phyloP scores from a whole-genome alignment of 2,329 filamentous ascomycete genomes.

The Huntiella decipiens region DNA sequence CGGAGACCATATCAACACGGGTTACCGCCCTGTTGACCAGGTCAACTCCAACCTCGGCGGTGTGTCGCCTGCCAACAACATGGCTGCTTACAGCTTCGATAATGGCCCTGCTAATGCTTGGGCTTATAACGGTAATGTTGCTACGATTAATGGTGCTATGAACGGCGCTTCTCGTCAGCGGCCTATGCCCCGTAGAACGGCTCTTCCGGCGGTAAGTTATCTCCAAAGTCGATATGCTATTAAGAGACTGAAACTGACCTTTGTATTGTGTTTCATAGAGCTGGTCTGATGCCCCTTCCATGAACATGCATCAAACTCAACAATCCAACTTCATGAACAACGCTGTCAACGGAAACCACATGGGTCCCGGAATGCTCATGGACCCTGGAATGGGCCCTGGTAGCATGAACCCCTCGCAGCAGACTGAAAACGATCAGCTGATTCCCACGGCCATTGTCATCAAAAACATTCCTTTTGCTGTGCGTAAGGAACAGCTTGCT shows the following conservation, averaged over 20 bases:
- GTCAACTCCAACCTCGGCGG: slow-evolving; percentile 19
- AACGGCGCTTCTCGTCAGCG: slow-evolving; percentile 42
- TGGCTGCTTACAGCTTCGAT: slow-evolving; percentile 30
- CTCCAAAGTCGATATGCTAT: slow-evolving; percentile 4
- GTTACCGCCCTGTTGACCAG: slow-evolving; percentile 39
- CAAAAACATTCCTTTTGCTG: slow-evolving; percentile 97
- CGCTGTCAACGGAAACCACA: slow-evolving; percentile 19
- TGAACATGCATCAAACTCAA: slow-evolving; percentile 23
- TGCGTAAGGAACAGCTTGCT: slow-evolving; percentile 90
- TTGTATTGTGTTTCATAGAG: slow-evolving; percentile 18
- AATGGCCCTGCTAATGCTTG: slow-evolving; percentile 51
- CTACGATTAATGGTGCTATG: slow-evolving; percentile 42
- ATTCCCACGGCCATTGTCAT: slow-evolving; percentile 98
- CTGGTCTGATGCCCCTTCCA: slow-evolving; percentile 29
- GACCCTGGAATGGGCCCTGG: slow-evolving; percentile 17
- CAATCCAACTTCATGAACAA: slow-evolving; percentile 19
- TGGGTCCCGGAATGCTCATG: slow-evolving; percentile 25
- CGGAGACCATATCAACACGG: slow-evolving; percentile 42
- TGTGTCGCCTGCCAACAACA: slow-evolving; percentile 20
- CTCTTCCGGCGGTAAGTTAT: slow-evolving; percentile 53
- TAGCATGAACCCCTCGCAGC: slow-evolving; percentile 22
- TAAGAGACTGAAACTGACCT: neutral
- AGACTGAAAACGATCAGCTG: slow-evolving; percentile 56
- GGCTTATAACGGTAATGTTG: slow-evolving; percentile 54
- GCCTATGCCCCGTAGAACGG: slow-evolving; percentile 34